These are phyloP conservation scores for maize (Zea mays) DNA, from an alignment of 176 grass and related monocot genomes.

Conservation along the genomic window Zm-B73-REFERENCE-NAM-5.0 NC_050100.1:187371001-187371500, in stretches of 20 bases:
- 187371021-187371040: not conserved
- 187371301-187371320: not conserved
- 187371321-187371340: not conserved
- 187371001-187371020: not conserved
- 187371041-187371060: not conserved
- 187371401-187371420: not conserved
- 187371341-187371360: not conserved
- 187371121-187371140: not conserved
- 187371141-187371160: not conserved
- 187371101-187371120: not conserved
- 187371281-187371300: not conserved
- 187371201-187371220: not conserved
- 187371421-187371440: not conserved
- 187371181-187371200: not conserved
- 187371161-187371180: not conserved
- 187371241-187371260: not conserved
- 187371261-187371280: not conserved
- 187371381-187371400: not conserved
- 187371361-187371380: conserved; percentile 1
- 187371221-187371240: not conserved
- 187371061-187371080: too few relatives aligned
- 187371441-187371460: conserved; percentile 15
- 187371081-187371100: not conserved
- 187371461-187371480: not conserved
- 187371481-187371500: conserved; percentile 3